Evolutionary conservation across 2,329 filamentous ascomycete species (phyloP), one percentile per base, ranked within the genome.

Genomic region (Xylariaceae sp.): DNA sequence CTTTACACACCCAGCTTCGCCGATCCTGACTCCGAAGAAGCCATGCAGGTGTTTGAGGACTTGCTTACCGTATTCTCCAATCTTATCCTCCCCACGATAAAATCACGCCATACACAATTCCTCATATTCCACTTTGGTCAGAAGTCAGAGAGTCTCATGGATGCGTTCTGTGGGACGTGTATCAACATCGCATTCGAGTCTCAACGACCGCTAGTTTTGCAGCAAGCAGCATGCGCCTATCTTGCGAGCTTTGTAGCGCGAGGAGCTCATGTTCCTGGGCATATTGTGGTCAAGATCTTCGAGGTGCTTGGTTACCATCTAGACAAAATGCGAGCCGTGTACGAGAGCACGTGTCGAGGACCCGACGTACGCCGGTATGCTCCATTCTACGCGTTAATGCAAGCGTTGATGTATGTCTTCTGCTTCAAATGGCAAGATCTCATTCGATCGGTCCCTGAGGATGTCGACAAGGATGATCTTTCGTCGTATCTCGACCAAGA

Each of bases 381-480:
- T 38, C 81, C 86, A 12, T 95, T 94, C 67, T 96, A 96, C 65
- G 83, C 87, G 16, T 82, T 90, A 38, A 82, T 86, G n/a, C 91
- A 96, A 66, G 90, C 90, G 1, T 74, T 94, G 3, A 78, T 96
- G 20, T 96, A 96, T 70, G 92, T 95, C 48, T 96, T 95, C 62
- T 98, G 93, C 72, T 98, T 98, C 74, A 84, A 93, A 44, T 98
- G 93, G 93, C 85, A 89, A 50, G 92, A 97, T 60, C 75, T 98
- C 37, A 85, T 88, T 45, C 73, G 79, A 17, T 76, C 79, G 2
- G 78, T 77, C 3, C 72, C 79, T 2, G 75, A 82, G 48, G 73
- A 68, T 49, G 77, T 79, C 46, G 86, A 80, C 67, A 79, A 72
- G 52, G 85, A 80, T 47, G 81, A 85, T 49, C 70, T 74, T 10